These are phyloP conservation scores for Hyphopichia khmerensis DNA, from an alignment of 1,139 yeast species.

Conservation along the genomic window DNA sequence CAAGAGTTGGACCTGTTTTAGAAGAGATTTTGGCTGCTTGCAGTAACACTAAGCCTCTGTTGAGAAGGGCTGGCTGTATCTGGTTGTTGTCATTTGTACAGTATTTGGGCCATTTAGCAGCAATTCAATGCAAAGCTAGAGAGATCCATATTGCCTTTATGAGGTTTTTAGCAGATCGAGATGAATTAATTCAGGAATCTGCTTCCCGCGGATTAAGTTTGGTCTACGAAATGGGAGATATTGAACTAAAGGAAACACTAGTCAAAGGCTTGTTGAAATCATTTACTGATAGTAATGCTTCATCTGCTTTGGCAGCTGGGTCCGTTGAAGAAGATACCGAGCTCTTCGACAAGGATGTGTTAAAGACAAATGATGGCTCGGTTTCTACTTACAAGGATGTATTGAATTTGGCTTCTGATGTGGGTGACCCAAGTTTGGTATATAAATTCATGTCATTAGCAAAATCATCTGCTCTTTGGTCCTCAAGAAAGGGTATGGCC, in stretches of 20 bases:
- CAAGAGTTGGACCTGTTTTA: conserved; percentile 39
- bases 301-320: conserved; percentile 58
- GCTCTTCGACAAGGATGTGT: conserved; percentile 77
- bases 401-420: conserved; percentile 82
- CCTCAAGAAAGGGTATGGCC: conserved; percentile 90
- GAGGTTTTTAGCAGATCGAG: conserved; percentile 74
- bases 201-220: conserved; percentile 88
- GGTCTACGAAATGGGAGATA: conserved; percentile 75
- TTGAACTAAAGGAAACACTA: conserved; percentile 65
- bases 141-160: conserved; percentile 71
- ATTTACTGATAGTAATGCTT: conserved; percentile 68
- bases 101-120: conserved; percentile 56
- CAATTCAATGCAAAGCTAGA: conserved; percentile 44
- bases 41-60: conserved; percentile 65
- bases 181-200: conserved; percentile 84
- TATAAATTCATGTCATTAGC: conserved; percentile 94
- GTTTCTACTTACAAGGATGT: conserved; percentile 88
- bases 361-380: conserved; percentile 81
- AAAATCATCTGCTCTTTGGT: conserved; percentile 85
- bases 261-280: conserved; percentile 75
- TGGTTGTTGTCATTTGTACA: conserved; percentile 84
- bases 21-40: conserved; percentile 52
- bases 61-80: conserved; percentile 75
- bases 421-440: conserved; percentile 92
- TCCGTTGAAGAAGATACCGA: conserved; percentile 77